Evolutionary conservation across 352 stramenopile species (phyloP).

Genomic region (Saprolegnia diclina): DNA sequence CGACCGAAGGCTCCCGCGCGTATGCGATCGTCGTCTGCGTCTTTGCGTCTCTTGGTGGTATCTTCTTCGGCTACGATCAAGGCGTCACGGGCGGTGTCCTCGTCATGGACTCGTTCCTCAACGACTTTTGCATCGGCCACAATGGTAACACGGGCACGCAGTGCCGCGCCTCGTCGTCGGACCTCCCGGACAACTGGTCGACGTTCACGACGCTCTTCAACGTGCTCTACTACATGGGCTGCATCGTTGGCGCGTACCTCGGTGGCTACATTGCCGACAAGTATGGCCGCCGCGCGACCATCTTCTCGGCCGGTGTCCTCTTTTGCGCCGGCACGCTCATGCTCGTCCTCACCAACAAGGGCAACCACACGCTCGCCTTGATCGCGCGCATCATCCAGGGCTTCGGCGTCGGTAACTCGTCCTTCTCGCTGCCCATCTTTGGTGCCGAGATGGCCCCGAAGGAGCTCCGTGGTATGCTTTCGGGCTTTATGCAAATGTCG

Average conservation of each 20-base stretch:
- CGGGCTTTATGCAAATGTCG: conserved; percentile 41
- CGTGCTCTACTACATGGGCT: conserved; percentile 40
- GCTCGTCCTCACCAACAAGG: conserved; percentile 28
- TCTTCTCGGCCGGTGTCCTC: conserved; percentile 34
- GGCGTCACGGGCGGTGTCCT: conserved; percentile 39
- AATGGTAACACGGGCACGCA: conserved; percentile 35
- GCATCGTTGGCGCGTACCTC: conserved; percentile 32
- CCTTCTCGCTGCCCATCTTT: conserved; percentile 41
- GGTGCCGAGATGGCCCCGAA: conserved; percentile 39
- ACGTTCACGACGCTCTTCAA: conserved; percentile 40
- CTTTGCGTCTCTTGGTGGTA: conserved; percentile 38
- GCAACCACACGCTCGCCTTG: conserved; percentile 31
- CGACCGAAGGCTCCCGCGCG: conserved; percentile 33
- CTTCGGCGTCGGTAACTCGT: conserved; percentile 40
- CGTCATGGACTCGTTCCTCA: conserved; percentile 41
- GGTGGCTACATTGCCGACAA: conserved; percentile 34
- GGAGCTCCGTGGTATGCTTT: conserved; percentile 36
- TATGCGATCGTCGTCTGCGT: conserved; percentile 37
- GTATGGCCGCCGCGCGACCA: conserved; percentile 35
- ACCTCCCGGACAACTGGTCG: conserved; percentile 37
- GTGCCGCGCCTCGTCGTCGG: conserved; percentile 23
- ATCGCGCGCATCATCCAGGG: conserved; percentile 34
- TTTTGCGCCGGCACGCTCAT: conserved; percentile 38
- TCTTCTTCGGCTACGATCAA: conserved; percentile 46
- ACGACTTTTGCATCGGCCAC: conserved; percentile 38